phyloP scores from a whole-genome alignment of 495 filamentous ascomycete species.

The Pseudevernia furfuracea region DNA sequence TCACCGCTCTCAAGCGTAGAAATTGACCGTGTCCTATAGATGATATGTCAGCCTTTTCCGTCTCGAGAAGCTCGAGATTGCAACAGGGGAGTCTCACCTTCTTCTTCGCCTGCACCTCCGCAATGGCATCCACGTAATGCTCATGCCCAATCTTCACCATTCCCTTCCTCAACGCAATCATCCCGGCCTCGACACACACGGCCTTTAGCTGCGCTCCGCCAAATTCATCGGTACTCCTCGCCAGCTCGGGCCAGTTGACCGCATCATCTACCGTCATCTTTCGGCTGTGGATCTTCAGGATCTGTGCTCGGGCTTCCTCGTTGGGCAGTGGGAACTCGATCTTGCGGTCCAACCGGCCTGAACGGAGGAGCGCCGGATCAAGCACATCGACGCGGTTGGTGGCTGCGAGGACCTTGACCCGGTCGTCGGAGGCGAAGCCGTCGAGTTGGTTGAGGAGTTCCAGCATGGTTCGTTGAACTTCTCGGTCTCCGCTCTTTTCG shows the following conservation, averaged over 20 bases:
- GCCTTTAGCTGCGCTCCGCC: slow-evolving; percentile 96
- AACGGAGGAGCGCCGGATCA: slow-evolving; percentile 87
- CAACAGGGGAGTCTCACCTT: slow-evolving; percentile 40
- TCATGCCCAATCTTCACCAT: slow-evolving; percentile 93
- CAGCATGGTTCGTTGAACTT: slow-evolving; percentile 98
- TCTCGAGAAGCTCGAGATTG: not conserved
- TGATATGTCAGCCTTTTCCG: not conserved
- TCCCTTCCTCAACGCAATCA: slow-evolving; percentile 93
- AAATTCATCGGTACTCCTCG: slow-evolving; percentile 97
- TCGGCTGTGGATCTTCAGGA: slow-evolving; percentile 90
- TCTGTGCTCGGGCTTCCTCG: slow-evolving; percentile 94
- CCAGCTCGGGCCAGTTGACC: slow-evolving; percentile 95
- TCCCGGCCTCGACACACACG: slow-evolving; percentile 97
- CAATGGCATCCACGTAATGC: slow-evolving; percentile 98
- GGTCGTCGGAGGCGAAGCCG: slow-evolving; percentile 96
- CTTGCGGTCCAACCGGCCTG: slow-evolving; percentile 92
- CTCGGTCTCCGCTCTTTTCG: slow-evolving; percentile 94
- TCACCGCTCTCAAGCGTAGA: slow-evolving; percentile 23
- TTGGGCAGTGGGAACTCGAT: slow-evolving; percentile 99
- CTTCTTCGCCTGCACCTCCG: slow-evolving; percentile 97
- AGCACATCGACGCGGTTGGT: slow-evolving; percentile 98
- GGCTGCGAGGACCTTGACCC: slow-evolving; percentile 96
- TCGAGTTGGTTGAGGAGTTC: slow-evolving; percentile 98
- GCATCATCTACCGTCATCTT: slow-evolving; percentile 95
- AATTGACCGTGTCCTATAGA: slow-evolving; percentile 40